Base-by-base conservation (phyloP, 306 rosid species). In the Vigna mungo region DNA sequence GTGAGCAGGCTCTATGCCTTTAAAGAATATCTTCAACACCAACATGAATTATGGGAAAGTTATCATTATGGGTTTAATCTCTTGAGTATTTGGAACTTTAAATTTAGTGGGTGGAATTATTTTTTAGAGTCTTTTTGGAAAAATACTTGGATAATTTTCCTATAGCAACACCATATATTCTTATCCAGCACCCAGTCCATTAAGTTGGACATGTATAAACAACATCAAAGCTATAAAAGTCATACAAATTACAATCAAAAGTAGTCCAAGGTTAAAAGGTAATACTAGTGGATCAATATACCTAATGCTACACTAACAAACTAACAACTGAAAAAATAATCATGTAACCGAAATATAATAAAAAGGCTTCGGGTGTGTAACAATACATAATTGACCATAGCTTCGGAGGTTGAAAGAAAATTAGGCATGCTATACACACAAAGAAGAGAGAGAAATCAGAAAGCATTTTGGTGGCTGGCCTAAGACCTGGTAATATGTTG, bases 161-260 rank as follows among this genome's bases (percentile, higher is more conserved):
- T 41, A 41, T 5, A 79, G 25, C 73, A 47, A 56, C 32, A 71
- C 51, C 32, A 3, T 47, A 43, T 5, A 39, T 34, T 25, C 70
- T 48, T 41, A 68, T 9, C 68, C 58, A 67, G 41, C 34, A 68
- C 20, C 49, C 0, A 7, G 0, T 21, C 71, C 30, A 75, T 37
- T 59, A 16, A 20, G 55, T 52, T 17, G 14, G 17, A 12, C 56
- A 56, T 43, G 23, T 54, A 66, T 34, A 25, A 75, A 51, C 20
- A 34, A 16, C 75, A 64, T 18, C 49, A 54, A 80, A 43, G 15
- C 39, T 18, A 49, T n/a, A 34, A 67, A 77, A 6, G n/a, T 10
- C 43, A 64, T 36, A 3, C 69, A 37, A 63, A 37, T 37, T 27
- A 32, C 52, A 25, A 54, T 41, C 0, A 2, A 41, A 9, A 41